Base-by-base conservation (phyloP, 768 basidiomycete species). In the Termitomyces sp. region DNA sequence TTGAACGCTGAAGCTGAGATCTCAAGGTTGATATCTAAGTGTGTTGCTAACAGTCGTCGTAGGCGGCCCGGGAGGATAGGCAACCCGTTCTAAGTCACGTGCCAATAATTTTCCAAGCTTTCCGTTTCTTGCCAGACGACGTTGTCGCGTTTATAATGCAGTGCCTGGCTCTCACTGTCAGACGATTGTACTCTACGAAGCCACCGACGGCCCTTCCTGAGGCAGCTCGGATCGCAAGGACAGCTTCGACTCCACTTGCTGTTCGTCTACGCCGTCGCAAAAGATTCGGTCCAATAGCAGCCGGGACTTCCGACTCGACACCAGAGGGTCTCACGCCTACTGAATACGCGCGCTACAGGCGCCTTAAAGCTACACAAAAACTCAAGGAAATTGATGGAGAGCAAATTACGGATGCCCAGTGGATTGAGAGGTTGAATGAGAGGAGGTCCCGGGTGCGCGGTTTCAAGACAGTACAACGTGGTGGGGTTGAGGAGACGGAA, bases 401-500 rank as follows among this genome's bases (percentile, higher is more conserved):
- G 64, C 71, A 68, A 40, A 65, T 79, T 43, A 73, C 83, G 0
- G 78, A 81, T 63, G 70, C 67, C n/a, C 73, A 86, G 64, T 90
- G 86, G 85, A 67, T 85, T 41, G 73, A 75, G 55, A 67, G 70
- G 46, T 70, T 85, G 56, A 82, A 88, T 66, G 70, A 73, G 26
- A 78, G 80, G 35, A 79, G 89, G 57, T 76, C 79, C 33, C 82
- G 89, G 19, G 66, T 91, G 50, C 89, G 89, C 62, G 90, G 90
- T 69, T 71, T 86, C 60, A 73, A 73, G 52, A 71, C 70, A 31
- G 72, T 73, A 40, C 69, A 73, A 58, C 68, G 67, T 41, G 62
- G 68, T 14, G 78, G 77, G 41, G 64, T 57, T 33, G 64, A 68
- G 47, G 73, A 79, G 48, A 73, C 75, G 9, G 73, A 79, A 61